phyloP scores from a whole-genome alignment of 202 grass and related monocot genomes.

The Miscanthus sacchariflorus region DNA sequence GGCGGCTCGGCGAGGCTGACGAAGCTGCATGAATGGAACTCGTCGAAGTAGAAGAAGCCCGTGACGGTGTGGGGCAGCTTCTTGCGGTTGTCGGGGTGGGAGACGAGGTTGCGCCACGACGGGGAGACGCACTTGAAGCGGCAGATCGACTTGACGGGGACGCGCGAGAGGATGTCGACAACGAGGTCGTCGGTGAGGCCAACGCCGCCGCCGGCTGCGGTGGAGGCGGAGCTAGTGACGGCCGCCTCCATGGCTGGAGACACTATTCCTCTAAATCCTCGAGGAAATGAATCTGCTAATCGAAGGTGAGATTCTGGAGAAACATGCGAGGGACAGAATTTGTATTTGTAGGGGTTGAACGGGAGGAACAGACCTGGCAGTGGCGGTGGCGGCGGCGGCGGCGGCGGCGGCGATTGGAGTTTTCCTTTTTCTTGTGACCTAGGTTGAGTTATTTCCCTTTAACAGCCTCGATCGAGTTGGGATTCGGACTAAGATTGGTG shows the following conservation, averaged over 20 bases:
- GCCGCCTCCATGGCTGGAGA: background rate
- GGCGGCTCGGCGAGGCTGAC: conserved; percentile 1
- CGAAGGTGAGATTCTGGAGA: background rate
- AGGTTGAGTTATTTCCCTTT: too few species aligned
- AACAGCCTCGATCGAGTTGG: too few species aligned
- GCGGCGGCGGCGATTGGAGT: background rate
- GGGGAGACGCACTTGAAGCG: conserved; percentile 48
- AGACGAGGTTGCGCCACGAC: conserved; percentile 37
- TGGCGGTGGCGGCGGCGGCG: too few species aligned
- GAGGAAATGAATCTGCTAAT: background rate
- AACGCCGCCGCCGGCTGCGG: background rate
- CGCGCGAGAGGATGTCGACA: conserved; percentile 21
- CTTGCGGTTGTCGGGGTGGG: conserved; percentile 27
- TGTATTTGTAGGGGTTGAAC: background rate
- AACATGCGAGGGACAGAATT: background rate
- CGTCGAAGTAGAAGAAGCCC: conserved; percentile 4
- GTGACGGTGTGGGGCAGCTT: background rate
- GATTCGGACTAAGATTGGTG: too few species aligned
- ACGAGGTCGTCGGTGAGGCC: conserved; percentile 29
- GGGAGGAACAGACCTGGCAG: background rate
- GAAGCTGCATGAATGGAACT: background rate
- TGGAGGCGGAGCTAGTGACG: background rate
- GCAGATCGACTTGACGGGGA: conserved; percentile 34
- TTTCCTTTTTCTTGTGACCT: background rate
- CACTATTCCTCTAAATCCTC: background rate